Conservation (phyloP, 805 yeast species). For the Candida dajiaensis region DNA sequence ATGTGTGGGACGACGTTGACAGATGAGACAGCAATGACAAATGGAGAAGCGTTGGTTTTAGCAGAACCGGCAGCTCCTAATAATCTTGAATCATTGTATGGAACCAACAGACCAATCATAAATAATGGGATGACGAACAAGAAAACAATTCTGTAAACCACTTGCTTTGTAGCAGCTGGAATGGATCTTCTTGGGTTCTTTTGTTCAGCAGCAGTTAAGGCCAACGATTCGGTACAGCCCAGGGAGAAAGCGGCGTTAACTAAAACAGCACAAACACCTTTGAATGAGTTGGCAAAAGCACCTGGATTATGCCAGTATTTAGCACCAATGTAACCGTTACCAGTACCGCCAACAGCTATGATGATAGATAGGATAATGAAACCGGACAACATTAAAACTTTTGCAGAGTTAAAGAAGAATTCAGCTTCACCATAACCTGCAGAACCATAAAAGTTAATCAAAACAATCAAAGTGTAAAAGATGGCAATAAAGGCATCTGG, state of each 20-base stretch:
- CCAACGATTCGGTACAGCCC: conserved; percentile 55
- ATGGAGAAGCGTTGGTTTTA: conserved; percentile 58
- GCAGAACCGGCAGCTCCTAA: conserved; percentile 32
- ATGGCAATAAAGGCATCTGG: conserved; percentile 54
- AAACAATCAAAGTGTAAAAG: conserved; percentile 39
- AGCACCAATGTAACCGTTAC: conserved; percentile 44
- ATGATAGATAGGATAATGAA: conserved; percentile 48
- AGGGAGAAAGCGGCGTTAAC: conserved; percentile 55
- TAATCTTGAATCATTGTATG: conserved; percentile 38
- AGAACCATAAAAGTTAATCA: conserved; percentile 48
- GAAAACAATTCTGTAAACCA: conserved; percentile 47
- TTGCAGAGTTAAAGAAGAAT: conserved; percentile 58
- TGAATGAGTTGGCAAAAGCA: conserved; percentile 46
- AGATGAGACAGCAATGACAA: conserved; percentile 58
- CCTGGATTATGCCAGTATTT: conserved; percentile 51
- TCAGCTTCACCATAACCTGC: conserved; percentile 58
- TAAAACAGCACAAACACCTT: conserved; percentile 48
- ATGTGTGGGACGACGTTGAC: conserved; percentile 54
- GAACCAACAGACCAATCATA: conserved; percentile 48
- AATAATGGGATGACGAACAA: conserved; percentile 43
- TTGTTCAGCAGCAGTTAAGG: conserved; percentile 44
- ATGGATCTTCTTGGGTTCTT: conserved; percentile 49
- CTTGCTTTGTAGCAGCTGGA: conserved; percentile 51
- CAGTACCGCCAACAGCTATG: conserved; percentile 37
- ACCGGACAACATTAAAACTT: conserved; percentile 56